Evolutionary conservation across 768 basidiomycete species (phyloP).

Genomic region (Suillus weaverae): DNA sequence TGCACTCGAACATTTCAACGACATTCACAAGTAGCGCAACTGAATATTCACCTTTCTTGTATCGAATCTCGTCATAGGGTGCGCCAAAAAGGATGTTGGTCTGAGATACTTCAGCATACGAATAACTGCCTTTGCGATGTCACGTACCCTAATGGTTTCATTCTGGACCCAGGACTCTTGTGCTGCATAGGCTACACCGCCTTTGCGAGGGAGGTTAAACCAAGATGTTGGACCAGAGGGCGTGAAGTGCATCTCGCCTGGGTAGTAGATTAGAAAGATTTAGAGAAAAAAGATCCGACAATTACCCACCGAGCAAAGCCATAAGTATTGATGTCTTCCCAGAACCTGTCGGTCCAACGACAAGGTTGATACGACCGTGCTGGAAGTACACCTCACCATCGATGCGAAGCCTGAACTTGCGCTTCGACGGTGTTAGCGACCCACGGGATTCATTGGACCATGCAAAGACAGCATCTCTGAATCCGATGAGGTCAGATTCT

Average conservation of each 20-base stretch:
- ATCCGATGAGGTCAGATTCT: conserved; percentile 43
- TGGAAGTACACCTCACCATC: conserved; percentile 58
- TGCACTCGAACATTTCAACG: conserved; percentile 7
- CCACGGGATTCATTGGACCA: conserved; percentile 40
- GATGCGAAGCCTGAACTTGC: conserved; percentile 51
- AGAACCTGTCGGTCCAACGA: conserved; percentile 58
- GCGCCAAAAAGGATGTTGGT: conserved; percentile 49
- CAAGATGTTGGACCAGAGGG: conserved; percentile 53
- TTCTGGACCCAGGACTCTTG: conserved; percentile 89
- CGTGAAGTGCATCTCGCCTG: conserved; percentile 62
- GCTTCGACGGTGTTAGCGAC: conserved; percentile 22
- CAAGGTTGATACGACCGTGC: conserved; percentile 51
- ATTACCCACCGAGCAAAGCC: conserved; percentile 49
- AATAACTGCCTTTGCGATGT: neutral
- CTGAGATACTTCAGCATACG: conserved; percentile 19
- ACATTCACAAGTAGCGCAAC: neutral
- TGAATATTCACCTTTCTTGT: conserved; percentile 36
- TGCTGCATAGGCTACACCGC: conserved; percentile 76
- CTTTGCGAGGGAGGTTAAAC: conserved; percentile 66
- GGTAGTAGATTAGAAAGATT: neutral
- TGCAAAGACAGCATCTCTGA: conserved; percentile 53
- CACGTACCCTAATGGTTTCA: conserved; percentile 61
- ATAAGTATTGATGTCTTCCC: conserved; percentile 69
- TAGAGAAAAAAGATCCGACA: conserved; percentile 2
- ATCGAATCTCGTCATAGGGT: conserved; percentile 41